Evolutionary conservation across 1,284 basidiomycete genomes (phyloP).

Genomic region (Leccinum pallidistipes): DNA sequence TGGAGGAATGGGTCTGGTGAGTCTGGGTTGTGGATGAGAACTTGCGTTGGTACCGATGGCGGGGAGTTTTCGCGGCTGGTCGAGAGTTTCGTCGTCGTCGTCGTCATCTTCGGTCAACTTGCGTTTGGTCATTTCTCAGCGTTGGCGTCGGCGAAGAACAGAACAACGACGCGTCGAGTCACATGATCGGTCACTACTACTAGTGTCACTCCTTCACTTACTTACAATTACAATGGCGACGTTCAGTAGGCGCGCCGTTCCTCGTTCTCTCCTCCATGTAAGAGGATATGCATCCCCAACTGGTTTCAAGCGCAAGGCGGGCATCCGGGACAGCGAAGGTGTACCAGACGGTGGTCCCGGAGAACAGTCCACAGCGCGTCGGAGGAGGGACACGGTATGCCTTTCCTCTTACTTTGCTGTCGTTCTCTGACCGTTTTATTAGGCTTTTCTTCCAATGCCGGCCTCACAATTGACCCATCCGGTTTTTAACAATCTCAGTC

Average conservation of each 20-base stretch:
- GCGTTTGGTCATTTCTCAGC: constrained; percentile 39
- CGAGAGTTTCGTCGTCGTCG: constrained; percentile 34
- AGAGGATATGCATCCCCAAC: constrained; percentile 27
- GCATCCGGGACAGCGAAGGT: constrained; percentile 10
- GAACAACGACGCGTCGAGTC: constrained; percentile 28
- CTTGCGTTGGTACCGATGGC: constrained; percentile 44
- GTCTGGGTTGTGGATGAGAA: constrained; percentile 36
- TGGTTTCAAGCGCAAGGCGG: constrained; percentile 27
- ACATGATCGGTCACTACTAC: constrained; percentile 19
- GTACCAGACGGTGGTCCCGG: constrained; percentile 11
- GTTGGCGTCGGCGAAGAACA: constrained; percentile 13
- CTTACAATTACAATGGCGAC: constrained; percentile 14
- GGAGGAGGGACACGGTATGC: constrained; percentile 28
- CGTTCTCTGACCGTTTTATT: neutral
- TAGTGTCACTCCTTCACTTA: neutral
- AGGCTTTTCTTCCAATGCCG: constrained; percentile 36
- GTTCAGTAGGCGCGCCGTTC: constrained; percentile 14
- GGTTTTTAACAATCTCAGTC: constrained; percentile 56
- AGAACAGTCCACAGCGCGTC: constrained; percentile 27
- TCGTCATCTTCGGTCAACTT: constrained; percentile 36
- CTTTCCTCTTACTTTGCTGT: neutral
- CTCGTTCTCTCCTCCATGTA: constrained; percentile 4
- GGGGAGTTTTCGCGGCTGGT: constrained; percentile 47
- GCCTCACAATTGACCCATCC: constrained; percentile 46
- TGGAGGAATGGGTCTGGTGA: constrained; percentile 43